Conservation (phyloP, 2,329 filamentous ascomycete genomes). For the Phyllosticta paracitricarpa region DNA sequence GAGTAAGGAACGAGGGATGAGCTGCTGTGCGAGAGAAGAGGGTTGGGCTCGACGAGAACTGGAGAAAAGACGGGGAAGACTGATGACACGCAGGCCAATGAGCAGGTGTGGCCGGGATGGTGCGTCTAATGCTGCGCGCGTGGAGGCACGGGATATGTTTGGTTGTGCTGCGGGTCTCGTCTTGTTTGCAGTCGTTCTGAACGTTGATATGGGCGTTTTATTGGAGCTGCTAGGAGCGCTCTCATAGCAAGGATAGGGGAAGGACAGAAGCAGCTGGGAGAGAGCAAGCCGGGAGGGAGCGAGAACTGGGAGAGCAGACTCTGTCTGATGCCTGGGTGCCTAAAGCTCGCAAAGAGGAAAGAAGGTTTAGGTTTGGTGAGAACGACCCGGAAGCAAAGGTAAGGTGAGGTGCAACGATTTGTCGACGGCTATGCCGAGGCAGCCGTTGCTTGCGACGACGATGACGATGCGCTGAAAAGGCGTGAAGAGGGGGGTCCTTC, state of each 20-base stretch:
- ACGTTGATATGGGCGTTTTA: background rate
- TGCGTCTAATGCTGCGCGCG: background rate
- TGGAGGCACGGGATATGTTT: background rate
- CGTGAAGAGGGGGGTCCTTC: background rate
- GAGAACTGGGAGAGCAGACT: background rate
- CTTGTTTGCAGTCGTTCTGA: background rate
- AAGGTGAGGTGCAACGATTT: background rate
- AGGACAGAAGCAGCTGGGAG: background rate
- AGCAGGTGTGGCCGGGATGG: background rate
- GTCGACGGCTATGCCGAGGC: background rate
- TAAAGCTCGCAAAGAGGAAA: background rate
- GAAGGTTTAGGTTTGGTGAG: background rate
- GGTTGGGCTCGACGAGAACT: background rate
- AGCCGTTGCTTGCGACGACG: background rate
- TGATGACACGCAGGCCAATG: background rate
- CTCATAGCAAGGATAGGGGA: background rate
- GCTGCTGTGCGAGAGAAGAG: background rate
- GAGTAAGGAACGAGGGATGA: background rate
- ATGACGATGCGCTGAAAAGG: background rate
- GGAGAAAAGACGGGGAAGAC: background rate
- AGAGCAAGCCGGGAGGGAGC: background rate
- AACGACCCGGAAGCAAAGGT: background rate
- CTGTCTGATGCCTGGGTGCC: background rate
- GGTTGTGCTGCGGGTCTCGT: background rate
- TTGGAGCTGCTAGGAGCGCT: background rate